Percentiles rank a stretch among this genome's conserved stretches.
phyloP scores from a whole-genome alignment of 1,284 basidiomycete genomes.

The Papiliotrema nemorosa region DNA sequence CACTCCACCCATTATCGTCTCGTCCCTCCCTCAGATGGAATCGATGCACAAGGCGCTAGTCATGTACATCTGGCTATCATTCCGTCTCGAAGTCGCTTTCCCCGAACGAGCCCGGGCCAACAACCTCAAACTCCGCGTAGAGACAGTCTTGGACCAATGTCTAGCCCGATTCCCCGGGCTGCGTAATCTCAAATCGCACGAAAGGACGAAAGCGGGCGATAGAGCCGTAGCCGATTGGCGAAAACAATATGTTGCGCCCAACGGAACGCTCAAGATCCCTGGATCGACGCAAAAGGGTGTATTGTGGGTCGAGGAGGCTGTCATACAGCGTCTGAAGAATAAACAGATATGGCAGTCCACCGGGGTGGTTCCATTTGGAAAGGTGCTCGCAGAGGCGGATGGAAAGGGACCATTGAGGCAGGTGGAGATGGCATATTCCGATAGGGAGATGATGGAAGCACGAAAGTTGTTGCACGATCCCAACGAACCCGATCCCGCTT shows the following conservation, averaged over 20 bases:
- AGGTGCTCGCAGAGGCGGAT: slow-evolving; percentile 4
- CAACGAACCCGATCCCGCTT: no score
- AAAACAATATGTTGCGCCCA: slow-evolving; percentile 14
- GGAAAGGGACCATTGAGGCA: neutral
- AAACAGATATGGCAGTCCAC: slow-evolving; percentile 4
- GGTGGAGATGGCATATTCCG: neutral
- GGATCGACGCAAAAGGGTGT: slow-evolving; percentile 10
- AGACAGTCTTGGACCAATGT: slow-evolving; percentile 62
- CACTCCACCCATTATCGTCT: slow-evolving; percentile 34
- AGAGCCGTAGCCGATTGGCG: slow-evolving; percentile 13
- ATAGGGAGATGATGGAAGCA: neutral
- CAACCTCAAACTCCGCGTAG: slow-evolving; percentile 62
- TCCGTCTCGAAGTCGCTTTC: slow-evolving; percentile 73
- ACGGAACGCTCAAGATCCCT: slow-evolving; percentile 15
- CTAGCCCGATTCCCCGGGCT: slow-evolving; percentile 44
- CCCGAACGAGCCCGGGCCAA: slow-evolving; percentile 57
- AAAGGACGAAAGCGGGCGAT: slow-evolving; percentile 13
- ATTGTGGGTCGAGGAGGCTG: slow-evolving; percentile 3
- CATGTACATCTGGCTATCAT: slow-evolving; percentile 82
- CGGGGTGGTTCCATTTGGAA: slow-evolving; percentile 1
- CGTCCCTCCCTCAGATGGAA: slow-evolving; percentile 59
- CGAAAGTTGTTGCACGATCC: neutral
- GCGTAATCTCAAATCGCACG: slow-evolving; percentile 24
- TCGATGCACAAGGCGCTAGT: slow-evolving; percentile 75
- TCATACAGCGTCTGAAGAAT: slow-evolving; percentile 4